Conservation (phyloP, 2,329 filamentous ascomycete species). For the Scytalidium sp. region DNA sequence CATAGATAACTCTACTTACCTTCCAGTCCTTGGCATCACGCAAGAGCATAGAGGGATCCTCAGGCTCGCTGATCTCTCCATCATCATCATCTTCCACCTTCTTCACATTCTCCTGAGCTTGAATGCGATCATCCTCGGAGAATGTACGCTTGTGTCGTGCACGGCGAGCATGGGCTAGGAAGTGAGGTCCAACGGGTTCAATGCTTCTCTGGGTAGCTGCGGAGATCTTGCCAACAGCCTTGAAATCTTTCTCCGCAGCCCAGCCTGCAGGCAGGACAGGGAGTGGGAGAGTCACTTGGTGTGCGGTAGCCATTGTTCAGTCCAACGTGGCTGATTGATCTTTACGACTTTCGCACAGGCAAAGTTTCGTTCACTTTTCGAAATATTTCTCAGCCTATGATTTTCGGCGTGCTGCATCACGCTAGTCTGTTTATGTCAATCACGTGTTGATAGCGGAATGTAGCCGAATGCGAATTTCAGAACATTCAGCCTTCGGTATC, state of each 20-base stretch:
- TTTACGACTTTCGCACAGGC: neutral
- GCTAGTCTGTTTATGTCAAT: neutral
- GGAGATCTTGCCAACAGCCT: slow-evolving; percentile 74
- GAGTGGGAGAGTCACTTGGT: slow-evolving; percentile 56
- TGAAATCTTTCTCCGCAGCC: slow-evolving; percentile 90
- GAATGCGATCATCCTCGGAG: slow-evolving; percentile 96
- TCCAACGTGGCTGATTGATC: neutral
- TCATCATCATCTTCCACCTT: slow-evolving; percentile 90
- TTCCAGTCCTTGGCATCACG: slow-evolving; percentile 99
- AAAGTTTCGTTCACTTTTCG: neutral
- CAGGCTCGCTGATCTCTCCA: slow-evolving; percentile 87
- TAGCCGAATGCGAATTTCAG: too few relatives aligned
- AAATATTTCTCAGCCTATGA: neutral
- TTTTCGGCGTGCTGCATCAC: neutral
- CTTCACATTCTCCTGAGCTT: slow-evolving; percentile 92
- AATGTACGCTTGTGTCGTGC: slow-evolving; percentile 97
- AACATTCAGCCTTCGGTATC: neutral
- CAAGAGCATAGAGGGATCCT: slow-evolving; percentile 88
- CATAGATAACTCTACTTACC: slow-evolving; percentile 47
- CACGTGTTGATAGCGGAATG: neutral
- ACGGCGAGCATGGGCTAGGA: slow-evolving; percentile 93
- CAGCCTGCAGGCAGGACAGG: slow-evolving; percentile 77
- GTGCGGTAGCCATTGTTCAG: slow-evolving; percentile 20
- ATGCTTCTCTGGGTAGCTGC: slow-evolving; percentile 79
- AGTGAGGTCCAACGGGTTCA: slow-evolving; percentile 95